Evolutionary conservation across 805 yeast species (phyloP).

Genomic region (Brettanomyces custersianus): DNA sequence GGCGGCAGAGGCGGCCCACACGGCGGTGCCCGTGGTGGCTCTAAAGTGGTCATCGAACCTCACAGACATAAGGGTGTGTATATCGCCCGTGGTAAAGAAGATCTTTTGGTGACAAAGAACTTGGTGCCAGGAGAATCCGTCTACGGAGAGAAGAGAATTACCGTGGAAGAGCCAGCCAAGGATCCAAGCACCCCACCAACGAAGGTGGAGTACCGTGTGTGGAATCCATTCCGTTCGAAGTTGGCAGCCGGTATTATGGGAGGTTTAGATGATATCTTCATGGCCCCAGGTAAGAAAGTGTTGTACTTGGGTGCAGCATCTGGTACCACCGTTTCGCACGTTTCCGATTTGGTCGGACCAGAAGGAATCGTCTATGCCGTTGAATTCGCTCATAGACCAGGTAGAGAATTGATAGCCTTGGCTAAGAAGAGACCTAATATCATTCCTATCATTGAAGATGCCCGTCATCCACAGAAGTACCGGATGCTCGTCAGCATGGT

Average conservation of each 20-base stretch:
- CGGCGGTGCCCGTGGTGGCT: constrained; percentile 85
- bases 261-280: constrained; percentile 95
- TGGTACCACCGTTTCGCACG: constrained; percentile 98
- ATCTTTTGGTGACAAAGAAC: constrained; percentile 93
- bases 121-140: constrained; percentile 97
- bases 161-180: constrained; percentile 85
- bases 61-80: constrained; percentile 98
- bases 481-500: constrained; percentile 99
- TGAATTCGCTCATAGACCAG: constrained; percentile 99
- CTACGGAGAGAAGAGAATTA: constrained; percentile 94
- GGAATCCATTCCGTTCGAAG: constrained; percentile 99
- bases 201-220: constrained; percentile 97
- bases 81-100: constrained; percentile 99
- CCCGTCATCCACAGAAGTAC: constrained; percentile 99
- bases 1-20: constrained; percentile 59
- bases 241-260: constrained; percentile 99
- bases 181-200: constrained; percentile 87
- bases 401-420: constrained; percentile 98
- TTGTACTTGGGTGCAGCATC: constrained; percentile 98
- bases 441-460: constrained; percentile 98
- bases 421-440: constrained; percentile 99
- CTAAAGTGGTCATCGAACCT: constrained; percentile 95
- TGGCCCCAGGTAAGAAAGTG: constrained; percentile 97
- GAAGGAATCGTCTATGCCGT: constrained; percentile 98
- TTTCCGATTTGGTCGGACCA: constrained; percentile 97